phyloP scores from a whole-genome alignment of 176 grass and related monocot species.

The Tillandsia fasciculata region DNA sequence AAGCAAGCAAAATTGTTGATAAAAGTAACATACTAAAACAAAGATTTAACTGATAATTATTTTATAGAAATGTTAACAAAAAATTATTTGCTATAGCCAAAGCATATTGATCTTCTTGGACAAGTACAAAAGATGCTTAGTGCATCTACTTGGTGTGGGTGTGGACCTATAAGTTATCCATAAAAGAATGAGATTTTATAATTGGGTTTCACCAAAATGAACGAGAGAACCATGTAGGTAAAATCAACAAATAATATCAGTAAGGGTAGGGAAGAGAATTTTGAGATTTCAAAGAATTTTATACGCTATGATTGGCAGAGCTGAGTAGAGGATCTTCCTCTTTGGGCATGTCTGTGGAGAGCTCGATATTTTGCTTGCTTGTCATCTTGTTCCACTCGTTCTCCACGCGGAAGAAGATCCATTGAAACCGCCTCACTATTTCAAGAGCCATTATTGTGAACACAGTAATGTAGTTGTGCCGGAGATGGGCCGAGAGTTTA shows the following conservation, averaged over 20 bases:
- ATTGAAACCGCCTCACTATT: constrained; percentile 79
- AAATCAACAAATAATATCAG: constrained; percentile 24
- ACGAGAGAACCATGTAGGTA: constrained; percentile 4
- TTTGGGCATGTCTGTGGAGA: constrained; percentile 45
- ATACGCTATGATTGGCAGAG: constrained; percentile 49
- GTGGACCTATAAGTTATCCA: neutral
- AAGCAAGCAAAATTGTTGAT: neutral
- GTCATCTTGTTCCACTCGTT: constrained; percentile 98
- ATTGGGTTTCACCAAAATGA: neutral
- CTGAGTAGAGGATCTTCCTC: constrained; percentile 68
- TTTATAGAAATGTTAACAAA: neutral
- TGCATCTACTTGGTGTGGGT: neutral
- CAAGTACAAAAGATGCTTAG: neutral
- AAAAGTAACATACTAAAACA: neutral
- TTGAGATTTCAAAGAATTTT: constrained; percentile 18
- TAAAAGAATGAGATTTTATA: neutral
- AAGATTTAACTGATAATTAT: too few relatives aligned
- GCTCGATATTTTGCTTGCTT: constrained; percentile 56
- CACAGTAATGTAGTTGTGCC: constrained; percentile 90
- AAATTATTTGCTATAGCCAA: neutral
- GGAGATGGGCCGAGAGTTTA: constrained; percentile 95
- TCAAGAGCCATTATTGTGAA: constrained; percentile 77
- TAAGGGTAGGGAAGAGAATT: constrained; percentile 1
- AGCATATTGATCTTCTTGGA: neutral
- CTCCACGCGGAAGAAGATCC: constrained; percentile 95